phyloP scores from a whole-genome alignment of 2,329 filamentous ascomycete species.

The Stachybotrys chartarum region DNA sequence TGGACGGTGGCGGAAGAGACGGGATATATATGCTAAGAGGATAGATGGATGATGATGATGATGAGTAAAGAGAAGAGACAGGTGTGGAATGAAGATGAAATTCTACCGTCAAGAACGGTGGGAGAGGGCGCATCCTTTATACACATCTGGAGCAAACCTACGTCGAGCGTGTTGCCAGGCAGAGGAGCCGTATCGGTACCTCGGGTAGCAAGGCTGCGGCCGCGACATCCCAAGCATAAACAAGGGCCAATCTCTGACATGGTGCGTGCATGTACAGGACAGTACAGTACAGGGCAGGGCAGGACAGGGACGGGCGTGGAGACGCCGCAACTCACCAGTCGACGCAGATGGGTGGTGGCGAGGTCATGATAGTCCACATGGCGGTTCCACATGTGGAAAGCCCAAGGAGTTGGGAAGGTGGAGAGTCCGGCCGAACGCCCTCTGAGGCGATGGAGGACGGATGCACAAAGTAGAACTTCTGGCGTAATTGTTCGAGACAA shows the following conservation, averaged over 20 bases:
- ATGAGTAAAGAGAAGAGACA: neutral
- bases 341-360: neutral
- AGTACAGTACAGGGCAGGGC: neutral
- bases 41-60: slow-evolving; percentile 9
- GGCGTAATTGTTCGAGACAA: no score
- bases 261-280: neutral
- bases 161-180: neutral
- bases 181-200: neutral
- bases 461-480: no score
- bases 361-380: slow-evolving; percentile 2
- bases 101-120: slow-evolving; percentile 34
- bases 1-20: slow-evolving; percentile 1
- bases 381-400: slow-evolving; percentile 3
- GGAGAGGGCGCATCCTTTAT: slow-evolving; percentile 24
- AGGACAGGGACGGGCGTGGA: neutral
- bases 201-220: neutral
- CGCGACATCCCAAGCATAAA: neutral
- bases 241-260: neutral
- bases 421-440: neutral
- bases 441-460: no score
- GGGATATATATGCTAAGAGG: neutral
- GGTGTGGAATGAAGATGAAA: neutral
- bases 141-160: slow-evolving; percentile 10
- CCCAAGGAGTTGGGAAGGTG: neutral
- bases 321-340: neutral